These are phyloP conservation scores for Leishmania lainsoni DNA, from an alignment of 208 protist genomes.

Conservation along the genomic window DNA sequence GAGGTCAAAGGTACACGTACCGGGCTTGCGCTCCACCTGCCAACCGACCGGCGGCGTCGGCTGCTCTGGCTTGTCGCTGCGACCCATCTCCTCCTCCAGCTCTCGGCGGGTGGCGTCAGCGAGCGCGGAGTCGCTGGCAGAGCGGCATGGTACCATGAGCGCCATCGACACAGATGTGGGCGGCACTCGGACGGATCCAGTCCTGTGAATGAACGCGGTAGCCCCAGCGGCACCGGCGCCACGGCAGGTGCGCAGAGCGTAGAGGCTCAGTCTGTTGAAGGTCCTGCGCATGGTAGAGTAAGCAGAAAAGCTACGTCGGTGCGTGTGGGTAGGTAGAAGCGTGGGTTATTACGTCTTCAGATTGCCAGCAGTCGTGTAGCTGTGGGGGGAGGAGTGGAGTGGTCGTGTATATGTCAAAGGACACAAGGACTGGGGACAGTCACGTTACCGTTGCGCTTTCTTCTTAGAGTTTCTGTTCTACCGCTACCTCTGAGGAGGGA, in stretches of 20 bases:
- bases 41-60: conserved; percentile 76
- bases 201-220: neutral
- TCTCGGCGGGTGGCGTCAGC: conserved; percentile 61
- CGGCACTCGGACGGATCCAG: neutral
- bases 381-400: neutral
- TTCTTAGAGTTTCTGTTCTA: neutral
- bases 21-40: conserved; percentile 65
- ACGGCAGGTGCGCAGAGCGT: conserved; percentile 31
- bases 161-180: neutral
- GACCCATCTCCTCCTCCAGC: conserved; percentile 85
- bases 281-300: conserved; percentile 25
- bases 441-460: neutral
- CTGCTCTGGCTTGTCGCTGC: conserved; percentile 70
- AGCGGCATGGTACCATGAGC: conserved; percentile 44
- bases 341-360: neutral
- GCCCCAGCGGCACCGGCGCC: neutral
- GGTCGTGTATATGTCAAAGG: neutral
- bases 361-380: neutral
- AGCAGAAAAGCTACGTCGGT: neutral
- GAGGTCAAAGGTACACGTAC: conserved; percentile 71
- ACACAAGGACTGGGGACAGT: neutral
- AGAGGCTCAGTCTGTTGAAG: conserved; percentile 23
- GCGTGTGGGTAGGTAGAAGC: too few species aligned
- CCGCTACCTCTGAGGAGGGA: neutral
- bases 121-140: conserved; percentile 57